These are phyloP conservation scores for Moesziomyces sp. DNA, from an alignment of 1,284 basidiomycete species.

Conservation along the genomic window DNA sequence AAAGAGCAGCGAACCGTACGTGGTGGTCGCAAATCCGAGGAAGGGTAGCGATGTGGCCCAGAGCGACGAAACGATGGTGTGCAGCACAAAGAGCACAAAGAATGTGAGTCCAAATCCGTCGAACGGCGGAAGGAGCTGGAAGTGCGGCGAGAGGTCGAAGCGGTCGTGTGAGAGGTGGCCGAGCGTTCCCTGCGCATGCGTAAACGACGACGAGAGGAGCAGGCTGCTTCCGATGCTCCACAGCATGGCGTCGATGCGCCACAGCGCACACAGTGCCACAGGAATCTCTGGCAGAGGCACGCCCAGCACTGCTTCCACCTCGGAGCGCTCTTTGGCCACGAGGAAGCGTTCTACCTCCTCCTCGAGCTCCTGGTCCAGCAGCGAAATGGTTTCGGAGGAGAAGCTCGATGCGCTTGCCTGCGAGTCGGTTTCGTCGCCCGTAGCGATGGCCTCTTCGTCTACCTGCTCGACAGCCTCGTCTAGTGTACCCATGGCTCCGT, in stretches of 20 bases:
- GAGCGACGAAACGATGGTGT: slow-evolving; percentile 50
- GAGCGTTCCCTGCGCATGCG: slow-evolving; percentile 52
- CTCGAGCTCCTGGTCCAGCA: slow-evolving; percentile 42
- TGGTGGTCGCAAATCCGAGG: slow-evolving; percentile 56
- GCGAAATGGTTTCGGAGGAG: slow-evolving; percentile 25
- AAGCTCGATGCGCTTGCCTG: slow-evolving; percentile 17
- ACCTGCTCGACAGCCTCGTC: slow-evolving; percentile 17
- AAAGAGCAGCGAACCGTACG: slow-evolving; percentile 57
- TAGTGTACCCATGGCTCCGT: slow-evolving; percentile 25
- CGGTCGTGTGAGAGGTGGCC: slow-evolving; percentile 20
- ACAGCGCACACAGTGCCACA: slow-evolving; percentile 55
- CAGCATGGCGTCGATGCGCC: slow-evolving; percentile 61
- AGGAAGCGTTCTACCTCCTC: slow-evolving; percentile 44
- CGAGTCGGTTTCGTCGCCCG: slow-evolving; percentile 7
- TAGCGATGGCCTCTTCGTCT: slow-evolving; percentile 3
- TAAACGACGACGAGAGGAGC: slow-evolving; percentile 55
- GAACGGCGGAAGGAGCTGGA: slow-evolving; percentile 48
- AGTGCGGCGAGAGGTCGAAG: slow-evolving; percentile 33
- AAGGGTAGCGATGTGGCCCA: slow-evolving; percentile 56
- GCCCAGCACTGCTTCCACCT: slow-evolving; percentile 59
- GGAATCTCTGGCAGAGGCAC: slow-evolving; percentile 56
- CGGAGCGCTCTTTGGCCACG: slow-evolving; percentile 47
- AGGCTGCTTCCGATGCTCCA: slow-evolving; percentile 61
- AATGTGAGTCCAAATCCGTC: slow-evolving; percentile 40
- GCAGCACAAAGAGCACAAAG: slow-evolving; percentile 44